Evolutionary conservation across 2,329 filamentous ascomycete genomes (phyloP), one percentile per base, ranked within the genome.

Genomic region (Ophioceras dolichostomum): DNA sequence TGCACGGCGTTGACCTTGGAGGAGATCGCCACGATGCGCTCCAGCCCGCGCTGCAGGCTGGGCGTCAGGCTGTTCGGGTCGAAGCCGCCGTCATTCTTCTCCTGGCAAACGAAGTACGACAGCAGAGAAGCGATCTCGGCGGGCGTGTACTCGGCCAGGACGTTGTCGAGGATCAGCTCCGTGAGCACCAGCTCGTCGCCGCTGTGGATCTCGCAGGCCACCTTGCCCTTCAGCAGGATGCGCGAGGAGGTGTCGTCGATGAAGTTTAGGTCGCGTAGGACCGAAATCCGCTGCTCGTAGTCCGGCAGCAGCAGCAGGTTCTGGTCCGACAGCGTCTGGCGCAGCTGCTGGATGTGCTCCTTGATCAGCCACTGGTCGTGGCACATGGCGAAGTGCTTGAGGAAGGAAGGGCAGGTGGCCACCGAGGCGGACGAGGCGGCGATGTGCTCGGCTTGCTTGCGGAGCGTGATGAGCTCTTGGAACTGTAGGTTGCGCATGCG

Each of bases 351-450:
- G 48, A 98, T 95, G 49, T 93, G 88, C 55, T 94, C 87, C 55
- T 91, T 85, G 56, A 98, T 86, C 33, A 94, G 71, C 87, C 89
- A 96, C 59, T 95, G 84, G 53, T 95, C 86, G 52, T 98, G 87
- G 51, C 88, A 84, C 83, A 94, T 93, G 43, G 87, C 83, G 54
- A 91, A 95, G 82, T 89, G 91, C 59, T 93, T 89, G 43, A 91
- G 55, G 58, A 96, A 94, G 36, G 81, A 60, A 0, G 79, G 73
- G 51, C 91, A 98, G 17, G 83, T 58, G 42, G 81, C 83, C 19
- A 73, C 67, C 28, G 78, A 76, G 18, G 69, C 65, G 40, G 80
- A 69, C n/a, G 80, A 77, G 39, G 67, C 68, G 30, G 63, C 59
- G 7, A 17, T 19, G 16, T 21, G 14, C 8, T 77, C 76, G 43